Conservation (phyloP, 768 basidiomycete genomes). For the Lactifluus pinguis region DNA sequence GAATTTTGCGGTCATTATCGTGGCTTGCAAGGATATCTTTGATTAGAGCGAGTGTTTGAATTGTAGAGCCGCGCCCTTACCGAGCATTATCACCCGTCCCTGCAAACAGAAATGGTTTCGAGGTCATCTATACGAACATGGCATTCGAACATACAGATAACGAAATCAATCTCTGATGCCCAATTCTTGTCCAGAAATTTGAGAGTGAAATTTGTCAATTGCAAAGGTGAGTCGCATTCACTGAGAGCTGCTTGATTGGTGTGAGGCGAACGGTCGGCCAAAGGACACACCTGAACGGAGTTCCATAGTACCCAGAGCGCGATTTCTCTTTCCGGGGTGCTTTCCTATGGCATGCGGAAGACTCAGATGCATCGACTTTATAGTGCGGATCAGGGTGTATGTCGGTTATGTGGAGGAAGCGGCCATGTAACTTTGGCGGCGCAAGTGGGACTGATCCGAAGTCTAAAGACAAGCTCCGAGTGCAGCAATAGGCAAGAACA, state of each 20-base stretch:
- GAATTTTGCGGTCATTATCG: constrained; percentile 75
- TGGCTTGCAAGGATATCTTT: constrained; percentile 40
- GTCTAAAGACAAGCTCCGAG: not conserved
- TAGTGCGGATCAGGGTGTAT: constrained; percentile 77
- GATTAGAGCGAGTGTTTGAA: not conserved
- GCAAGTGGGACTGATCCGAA: not conserved
- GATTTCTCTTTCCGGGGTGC: constrained; percentile 47
- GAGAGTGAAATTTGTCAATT: constrained; percentile 73
- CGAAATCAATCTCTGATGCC: constrained; percentile 82
- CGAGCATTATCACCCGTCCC: constrained; percentile 76
- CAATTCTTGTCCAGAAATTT: constrained; percentile 73
- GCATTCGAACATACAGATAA: constrained; percentile 51
- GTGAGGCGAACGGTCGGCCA: not conserved
- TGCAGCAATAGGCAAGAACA: not conserved
- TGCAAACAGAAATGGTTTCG: constrained; percentile 21
- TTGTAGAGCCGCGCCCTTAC: constrained; percentile 26
- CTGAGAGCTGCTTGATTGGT: constrained; percentile 27
- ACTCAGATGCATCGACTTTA: constrained; percentile 37
- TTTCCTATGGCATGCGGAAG: constrained; percentile 58
- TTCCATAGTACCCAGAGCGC: constrained; percentile 53
- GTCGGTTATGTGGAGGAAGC: constrained; percentile 78
- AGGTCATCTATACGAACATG: not conserved
- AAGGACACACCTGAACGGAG: constrained; percentile 50
- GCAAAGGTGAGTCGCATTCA: constrained; percentile 75
- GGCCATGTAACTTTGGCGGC: constrained; percentile 47